A percentile compares a stretch with the other conserved stretches of the same genome.
Evolutionary conservation across 192 early-diverging fungal species (phyloP).

Genomic region (Podila clonocystis): DNA sequence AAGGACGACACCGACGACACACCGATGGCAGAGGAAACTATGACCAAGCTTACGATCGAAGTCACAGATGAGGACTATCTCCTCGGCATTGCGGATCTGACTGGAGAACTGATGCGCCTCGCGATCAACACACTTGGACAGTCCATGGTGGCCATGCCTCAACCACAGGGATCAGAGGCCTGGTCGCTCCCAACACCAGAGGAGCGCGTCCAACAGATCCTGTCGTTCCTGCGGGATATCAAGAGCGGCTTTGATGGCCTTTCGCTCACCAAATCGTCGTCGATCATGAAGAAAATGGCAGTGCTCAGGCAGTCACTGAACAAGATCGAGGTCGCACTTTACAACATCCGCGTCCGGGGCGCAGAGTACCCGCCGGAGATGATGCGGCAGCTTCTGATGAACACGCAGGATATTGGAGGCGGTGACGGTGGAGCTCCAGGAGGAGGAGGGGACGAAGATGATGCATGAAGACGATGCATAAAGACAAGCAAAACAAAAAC

Average conservation of each 20-base stretch:
- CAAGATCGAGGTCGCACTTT: conserved; percentile 49
- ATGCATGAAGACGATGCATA: conserved; percentile 19
- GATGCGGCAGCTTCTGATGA: conserved; percentile 40
- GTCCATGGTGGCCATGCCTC: conserved; percentile 11
- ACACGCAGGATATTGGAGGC: conserved; percentile 6
- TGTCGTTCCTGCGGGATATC: conserved; percentile 35
- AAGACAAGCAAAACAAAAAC: no score
- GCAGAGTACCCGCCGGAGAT: conserved; percentile 50
- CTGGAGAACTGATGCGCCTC: conserved; percentile 69
- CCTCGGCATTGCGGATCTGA: conserved; percentile 67
- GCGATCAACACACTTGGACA: conserved; percentile 61
- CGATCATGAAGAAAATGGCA: conserved; percentile 38
- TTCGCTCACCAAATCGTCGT: conserved; percentile 23
- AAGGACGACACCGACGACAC: background rate
- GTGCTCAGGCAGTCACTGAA: conserved; percentile 40
- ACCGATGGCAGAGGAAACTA: background rate
- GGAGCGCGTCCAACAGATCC: conserved; percentile 40
- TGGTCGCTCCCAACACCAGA: conserved; percentile 18
- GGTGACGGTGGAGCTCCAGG: background rate
- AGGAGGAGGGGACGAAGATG: conserved; percentile 3
- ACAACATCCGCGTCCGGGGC: conserved; percentile 44
- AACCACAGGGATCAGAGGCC: background rate
- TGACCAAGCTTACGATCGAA: conserved; percentile 10
- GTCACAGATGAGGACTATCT: conserved; percentile 63
- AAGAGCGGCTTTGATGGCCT: conserved; percentile 43